Conservation (phyloP, 106 monocot species). For the Posidonia australis region DNA sequence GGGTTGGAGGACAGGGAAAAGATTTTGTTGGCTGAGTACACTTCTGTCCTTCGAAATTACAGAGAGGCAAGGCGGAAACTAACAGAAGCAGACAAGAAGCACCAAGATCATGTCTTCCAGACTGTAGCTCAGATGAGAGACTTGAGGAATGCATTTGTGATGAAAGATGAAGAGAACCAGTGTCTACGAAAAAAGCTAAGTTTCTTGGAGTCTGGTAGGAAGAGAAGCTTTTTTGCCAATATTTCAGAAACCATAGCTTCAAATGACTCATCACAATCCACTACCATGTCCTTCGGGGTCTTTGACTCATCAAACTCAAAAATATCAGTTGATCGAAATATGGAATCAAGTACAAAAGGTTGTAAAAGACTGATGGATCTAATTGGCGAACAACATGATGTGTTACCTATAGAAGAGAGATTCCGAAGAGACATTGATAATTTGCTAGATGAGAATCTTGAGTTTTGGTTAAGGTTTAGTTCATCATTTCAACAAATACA, state of each 20-base stretch:
- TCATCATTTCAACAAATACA: slow-evolving; percentile 79
- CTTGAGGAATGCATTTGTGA: slow-evolving; percentile 21
- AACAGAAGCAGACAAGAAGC: slow-evolving; percentile 26
- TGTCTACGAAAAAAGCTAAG: slow-evolving; percentile 35
- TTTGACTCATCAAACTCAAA: neutral
- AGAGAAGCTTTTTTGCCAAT: neutral
- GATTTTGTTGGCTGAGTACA: slow-evolving; percentile 50
- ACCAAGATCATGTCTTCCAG: slow-evolving; percentile 25
- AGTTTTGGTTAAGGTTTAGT: slow-evolving; percentile 88
- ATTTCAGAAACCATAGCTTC: neutral
- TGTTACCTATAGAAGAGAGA: slow-evolving; percentile 45
- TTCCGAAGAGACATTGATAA: slow-evolving; percentile 74
- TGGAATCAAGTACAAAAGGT: neutral
- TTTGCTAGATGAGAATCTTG: slow-evolving; percentile 74
- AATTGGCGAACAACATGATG: neutral
- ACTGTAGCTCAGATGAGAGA: slow-evolving; percentile 40
- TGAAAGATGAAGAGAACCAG: slow-evolving; percentile 68
- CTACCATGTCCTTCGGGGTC: neutral
- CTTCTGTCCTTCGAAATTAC: slow-evolving; percentile 52
- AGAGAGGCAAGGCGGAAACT: slow-evolving; percentile 51
- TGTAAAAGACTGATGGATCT: slow-evolving; percentile 1
- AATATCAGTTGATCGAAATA: neutral
- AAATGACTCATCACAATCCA: neutral
- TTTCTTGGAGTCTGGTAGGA: slow-evolving; percentile 17
- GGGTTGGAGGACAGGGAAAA: slow-evolving; percentile 57